phyloP scores from a whole-genome alignment of 768 basidiomycete species.

The Tulasnella sp. region DNA sequence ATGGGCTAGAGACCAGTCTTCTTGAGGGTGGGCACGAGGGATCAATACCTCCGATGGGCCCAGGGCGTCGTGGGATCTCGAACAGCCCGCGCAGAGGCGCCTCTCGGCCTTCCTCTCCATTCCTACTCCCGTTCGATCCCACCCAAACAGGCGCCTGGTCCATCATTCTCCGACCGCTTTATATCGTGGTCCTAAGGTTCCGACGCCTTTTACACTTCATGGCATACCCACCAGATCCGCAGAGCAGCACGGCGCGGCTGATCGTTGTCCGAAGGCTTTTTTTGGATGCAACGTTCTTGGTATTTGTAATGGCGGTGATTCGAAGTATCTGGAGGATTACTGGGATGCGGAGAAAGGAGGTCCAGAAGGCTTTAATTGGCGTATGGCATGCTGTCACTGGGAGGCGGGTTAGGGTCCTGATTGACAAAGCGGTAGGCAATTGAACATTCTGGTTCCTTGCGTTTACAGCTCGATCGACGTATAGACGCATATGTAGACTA shows the following conservation, averaged over 20 bases:
- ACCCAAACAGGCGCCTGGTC: slow-evolving; percentile 81
- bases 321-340: slow-evolving; percentile 55
- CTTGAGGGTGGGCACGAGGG: background rate
- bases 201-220: slow-evolving; percentile 48
- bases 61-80: background rate
- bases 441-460: background rate
- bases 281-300: slow-evolving; percentile 65
- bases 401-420: slow-evolving; percentile 34
- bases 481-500: too few relatives aligned
- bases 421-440: slow-evolving; percentile 37
- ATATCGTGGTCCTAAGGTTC: slow-evolving; percentile 39
- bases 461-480: too few relatives aligned
- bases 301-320: slow-evolving; percentile 49
- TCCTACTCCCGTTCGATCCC: slow-evolving; percentile 44
- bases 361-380: slow-evolving; percentile 48
- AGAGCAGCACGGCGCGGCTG: slow-evolving; percentile 4
- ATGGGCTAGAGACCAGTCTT: slow-evolving; percentile 38
- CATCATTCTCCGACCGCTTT: slow-evolving; percentile 50
- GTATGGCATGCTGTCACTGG: slow-evolving; percentile 66
- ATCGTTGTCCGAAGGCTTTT: slow-evolving; percentile 63
- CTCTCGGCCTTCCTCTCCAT: background rate
- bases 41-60: background rate
- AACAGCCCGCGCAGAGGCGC: slow-evolving; percentile 4
- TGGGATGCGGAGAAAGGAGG: slow-evolving; percentile 56
- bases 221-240: slow-evolving; percentile 24